Conservation (phyloP, 495 filamentous ascomycete genomes). For the Neurospora sp. region DNA sequence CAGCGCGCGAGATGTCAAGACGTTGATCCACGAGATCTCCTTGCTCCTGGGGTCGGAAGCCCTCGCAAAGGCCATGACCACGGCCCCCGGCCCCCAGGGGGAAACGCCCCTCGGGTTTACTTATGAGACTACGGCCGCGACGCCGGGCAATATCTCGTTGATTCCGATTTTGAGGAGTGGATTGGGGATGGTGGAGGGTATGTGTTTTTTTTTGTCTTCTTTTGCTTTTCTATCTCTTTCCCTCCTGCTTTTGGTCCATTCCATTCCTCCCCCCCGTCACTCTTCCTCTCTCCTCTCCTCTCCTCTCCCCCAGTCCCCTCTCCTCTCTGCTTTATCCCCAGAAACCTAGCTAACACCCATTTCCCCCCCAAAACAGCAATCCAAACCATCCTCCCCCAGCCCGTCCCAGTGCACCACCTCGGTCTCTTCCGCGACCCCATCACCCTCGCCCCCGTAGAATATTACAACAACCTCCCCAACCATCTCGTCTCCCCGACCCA, state of each 20-base stretch:
- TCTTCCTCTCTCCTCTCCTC: neutral
- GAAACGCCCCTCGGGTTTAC: constrained; percentile 62
- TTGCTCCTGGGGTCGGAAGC: constrained; percentile 78
- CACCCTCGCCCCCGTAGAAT: constrained; percentile 83
- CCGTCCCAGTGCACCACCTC: constrained; percentile 84
- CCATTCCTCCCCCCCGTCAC: too few species aligned
- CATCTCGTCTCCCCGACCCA: constrained; percentile 25
- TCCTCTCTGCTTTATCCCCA: too few species aligned
- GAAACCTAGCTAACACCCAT: too few species aligned
- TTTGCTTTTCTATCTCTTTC: too few species aligned
- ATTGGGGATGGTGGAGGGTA: constrained; percentile 78
- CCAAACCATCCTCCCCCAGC: constrained; percentile 66
- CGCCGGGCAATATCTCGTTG: constrained; percentile 60
- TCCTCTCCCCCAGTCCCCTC: neutral
- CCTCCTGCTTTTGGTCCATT: too few species aligned
- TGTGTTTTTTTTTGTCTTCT: constrained; percentile 1
- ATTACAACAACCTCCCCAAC: constrained; percentile 96
- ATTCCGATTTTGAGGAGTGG: constrained; percentile 88
- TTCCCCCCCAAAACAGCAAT: constrained; percentile 42
- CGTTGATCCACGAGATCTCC: constrained; percentile 74
- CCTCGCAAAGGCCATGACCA: constrained; percentile 51
- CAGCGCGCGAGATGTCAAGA: constrained; percentile 64
- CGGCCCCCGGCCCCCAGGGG: constrained; percentile 45
- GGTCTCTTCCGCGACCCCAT: constrained; percentile 83
- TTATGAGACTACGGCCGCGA: constrained; percentile 50